Conservation (phyloP, 108 stramenopile genomes). For the Schizochytrium sp. region DNA sequence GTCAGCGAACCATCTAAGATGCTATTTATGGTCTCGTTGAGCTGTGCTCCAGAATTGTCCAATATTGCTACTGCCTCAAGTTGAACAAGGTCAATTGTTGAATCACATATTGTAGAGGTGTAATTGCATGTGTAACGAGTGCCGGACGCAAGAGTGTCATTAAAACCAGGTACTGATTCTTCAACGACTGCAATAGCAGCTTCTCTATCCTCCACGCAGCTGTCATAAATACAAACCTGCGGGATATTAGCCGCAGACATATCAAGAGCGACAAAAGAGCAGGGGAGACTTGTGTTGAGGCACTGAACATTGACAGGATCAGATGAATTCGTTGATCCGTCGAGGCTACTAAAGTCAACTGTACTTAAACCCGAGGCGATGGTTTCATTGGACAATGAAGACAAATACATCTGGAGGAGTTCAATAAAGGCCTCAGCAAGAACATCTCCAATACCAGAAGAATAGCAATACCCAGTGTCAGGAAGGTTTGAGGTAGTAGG, state of each 20-base stretch:
- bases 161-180: background rate
- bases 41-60: background rate
- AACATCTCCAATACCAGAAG: background rate
- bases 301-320: background rate
- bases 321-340: background rate
- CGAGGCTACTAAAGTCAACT: background rate
- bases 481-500: background rate
- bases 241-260: background rate
- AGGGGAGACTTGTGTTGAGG: background rate
- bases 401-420: background rate
- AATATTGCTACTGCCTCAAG: background rate
- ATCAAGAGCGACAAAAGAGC: conserved; percentile 13
- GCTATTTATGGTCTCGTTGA: background rate
- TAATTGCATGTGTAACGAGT: background rate
- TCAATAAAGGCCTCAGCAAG: background rate
- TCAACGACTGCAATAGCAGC: background rate
- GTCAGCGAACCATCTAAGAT: background rate
- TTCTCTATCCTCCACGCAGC: background rate
- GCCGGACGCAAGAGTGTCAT: background rate
- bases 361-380: too few species aligned
- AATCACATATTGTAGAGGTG: background rate
- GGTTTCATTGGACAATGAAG: too few species aligned
- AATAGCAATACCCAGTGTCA: background rate
- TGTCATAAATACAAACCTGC: background rate
- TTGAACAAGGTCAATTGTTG: background rate